These are phyloP conservation scores for Syzygium jambos DNA, from an alignment of 345 rosid genomes.

Conservation along the genomic window DNA sequence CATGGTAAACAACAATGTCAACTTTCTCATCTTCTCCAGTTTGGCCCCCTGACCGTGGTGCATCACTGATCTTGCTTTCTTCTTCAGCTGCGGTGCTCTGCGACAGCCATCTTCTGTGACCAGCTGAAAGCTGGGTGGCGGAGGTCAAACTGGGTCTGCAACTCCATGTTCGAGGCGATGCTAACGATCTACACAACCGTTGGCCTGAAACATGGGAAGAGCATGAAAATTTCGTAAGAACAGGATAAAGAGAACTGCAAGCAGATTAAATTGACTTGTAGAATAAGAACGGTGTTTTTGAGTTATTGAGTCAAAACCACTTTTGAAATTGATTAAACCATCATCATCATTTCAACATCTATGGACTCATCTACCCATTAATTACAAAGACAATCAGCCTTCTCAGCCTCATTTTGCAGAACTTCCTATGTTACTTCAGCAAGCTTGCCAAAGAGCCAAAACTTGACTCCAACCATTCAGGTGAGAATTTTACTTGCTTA, in stretches of 20 bases:
- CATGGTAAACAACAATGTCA: slow-evolving; percentile 48
- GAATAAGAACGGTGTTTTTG: background rate
- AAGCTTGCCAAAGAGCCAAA: background rate
- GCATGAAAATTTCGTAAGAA: background rate
- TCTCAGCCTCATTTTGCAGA: background rate
- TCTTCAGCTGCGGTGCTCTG: background rate
- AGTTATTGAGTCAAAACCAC: background rate
- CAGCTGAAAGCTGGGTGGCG: background rate
- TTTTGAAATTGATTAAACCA: background rate
- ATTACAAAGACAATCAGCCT: background rate
- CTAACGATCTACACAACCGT: background rate
- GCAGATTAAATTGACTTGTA: background rate
- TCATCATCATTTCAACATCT: background rate
- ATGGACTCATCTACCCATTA: background rate
- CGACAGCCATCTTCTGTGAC: background rate
- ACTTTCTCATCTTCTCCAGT: slow-evolving; percentile 32
- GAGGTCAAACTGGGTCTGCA: background rate
- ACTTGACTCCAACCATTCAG: background rate
- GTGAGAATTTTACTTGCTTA: background rate
- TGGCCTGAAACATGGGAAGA: background rate
- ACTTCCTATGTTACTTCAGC: background rate
- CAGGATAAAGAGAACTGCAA: background rate
- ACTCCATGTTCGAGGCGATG: background rate
- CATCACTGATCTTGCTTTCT: slow-evolving; percentile 61
- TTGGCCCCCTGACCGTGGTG: slow-evolving; percentile 33